Base-by-base conservation (phyloP, 208 protist species). In the Trypanosoma boissoni region DNA sequence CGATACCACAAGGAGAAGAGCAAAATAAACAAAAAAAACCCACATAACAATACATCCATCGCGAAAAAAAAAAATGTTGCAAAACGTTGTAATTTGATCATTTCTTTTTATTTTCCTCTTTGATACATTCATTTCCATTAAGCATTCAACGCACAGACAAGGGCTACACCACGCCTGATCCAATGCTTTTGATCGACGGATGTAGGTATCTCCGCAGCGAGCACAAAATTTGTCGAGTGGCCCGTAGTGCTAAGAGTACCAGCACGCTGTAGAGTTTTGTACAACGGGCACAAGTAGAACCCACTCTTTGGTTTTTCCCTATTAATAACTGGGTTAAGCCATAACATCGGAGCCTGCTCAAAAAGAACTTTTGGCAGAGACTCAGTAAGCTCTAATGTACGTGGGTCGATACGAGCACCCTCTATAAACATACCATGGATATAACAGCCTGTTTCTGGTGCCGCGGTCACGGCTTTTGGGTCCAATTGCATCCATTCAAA, bases 181-280 rank as follows among this genome's bases (percentile, higher is more conserved):
- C 97, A 99, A 80, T 98, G 94, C 43, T 83, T 86, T 5, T 86
- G 73, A 39, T 94, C 74, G 56, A 82, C 68, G 3, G 73, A 66
- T 0, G 92, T 92, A 9, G 97, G 96, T n/a, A 99, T 66, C 64
- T 99, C 92, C 14, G 96, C 78, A 4, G 88, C 83, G 10, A 99
- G 71, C 3, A 99, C 92, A 74, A 96, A 99, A 78, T 99, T 99
- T 41, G 97, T 99, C 6, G 94, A 98, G 75, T 99, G 97, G 1
- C 98, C 98, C 12, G 98, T 99, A 1, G 97, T 98, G 62, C 87
- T 97, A 18, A 98, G 73, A 23, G 91, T 96, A 58, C 97, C 97
- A 26, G 95, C 95, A 43, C 97, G 83, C 9, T 80, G 79, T 2
- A 98, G 74, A 23, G 97, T 99, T 78, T 99, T 99, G 91, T 99